These are phyloP conservation scores for Mycena crocata DNA, from an alignment of 768 basidiomycete species.

Conservation along the genomic window DNA sequence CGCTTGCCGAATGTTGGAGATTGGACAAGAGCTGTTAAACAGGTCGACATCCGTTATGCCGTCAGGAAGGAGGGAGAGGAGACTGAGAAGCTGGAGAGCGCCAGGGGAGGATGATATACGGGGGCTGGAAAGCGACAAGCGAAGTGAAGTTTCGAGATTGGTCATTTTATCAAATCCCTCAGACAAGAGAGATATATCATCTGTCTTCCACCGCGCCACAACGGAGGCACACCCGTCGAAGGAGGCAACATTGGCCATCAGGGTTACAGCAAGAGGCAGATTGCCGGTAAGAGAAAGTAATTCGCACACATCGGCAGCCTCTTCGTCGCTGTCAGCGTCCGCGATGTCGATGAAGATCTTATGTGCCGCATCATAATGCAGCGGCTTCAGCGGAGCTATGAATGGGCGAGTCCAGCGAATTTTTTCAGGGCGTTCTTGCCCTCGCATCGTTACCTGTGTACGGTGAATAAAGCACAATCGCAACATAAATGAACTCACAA, in stretches of 20 bases:
- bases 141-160: constrained; percentile 4
- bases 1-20: neutral
- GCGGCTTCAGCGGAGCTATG: neutral
- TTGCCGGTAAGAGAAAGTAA: constrained; percentile 5
- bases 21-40: neutral
- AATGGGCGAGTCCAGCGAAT: constrained; percentile 21
- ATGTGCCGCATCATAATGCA: constrained; percentile 4
- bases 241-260: too few species aligned
- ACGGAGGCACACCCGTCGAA: neutral
- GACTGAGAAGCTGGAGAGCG: constrained; percentile 12
- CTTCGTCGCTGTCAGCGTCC: neutral
- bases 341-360: constrained; percentile 12
- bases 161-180: neutral
- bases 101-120: constrained; percentile 1
- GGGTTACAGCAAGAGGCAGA: too few species aligned
- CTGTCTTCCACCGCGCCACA: constrained; percentile 6
- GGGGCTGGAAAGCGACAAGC: constrained; percentile 15
- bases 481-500: constrained; percentile 16
- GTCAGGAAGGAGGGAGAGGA: neutral
- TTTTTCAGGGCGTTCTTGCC: constrained; percentile 8
- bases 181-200: constrained; percentile 7
- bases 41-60: neutral
- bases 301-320: neutral
- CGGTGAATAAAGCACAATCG: too few species aligned
- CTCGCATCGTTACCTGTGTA: constrained; percentile 12